Evolutionary conservation across 2,329 filamentous ascomycete species (phyloP).

Genomic region (Colletotrichum sp.): DNA sequence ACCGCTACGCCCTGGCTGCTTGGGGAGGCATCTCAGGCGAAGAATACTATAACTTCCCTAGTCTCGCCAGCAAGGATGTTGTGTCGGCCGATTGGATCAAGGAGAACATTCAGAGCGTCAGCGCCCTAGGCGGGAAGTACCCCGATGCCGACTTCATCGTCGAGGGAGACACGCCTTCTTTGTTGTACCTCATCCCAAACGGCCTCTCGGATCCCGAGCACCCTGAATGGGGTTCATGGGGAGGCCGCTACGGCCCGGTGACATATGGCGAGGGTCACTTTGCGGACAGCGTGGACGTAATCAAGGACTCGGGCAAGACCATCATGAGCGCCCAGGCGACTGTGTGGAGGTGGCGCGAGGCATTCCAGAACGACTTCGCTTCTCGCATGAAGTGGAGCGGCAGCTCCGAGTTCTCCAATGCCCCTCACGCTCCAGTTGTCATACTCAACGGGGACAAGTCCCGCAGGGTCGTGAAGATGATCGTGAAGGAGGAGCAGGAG

Average conservation of each 20-base stretch:
- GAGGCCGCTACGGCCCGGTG: constrained; percentile 38
- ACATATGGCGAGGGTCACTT: constrained; percentile 25
- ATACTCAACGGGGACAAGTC: constrained; percentile 25
- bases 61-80: constrained; percentile 47
- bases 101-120: constrained; percentile 50
- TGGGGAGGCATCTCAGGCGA: constrained; percentile 58
- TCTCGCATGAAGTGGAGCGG: constrained; percentile 22
- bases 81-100: constrained; percentile 50
- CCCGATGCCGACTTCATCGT: constrained; percentile 48
- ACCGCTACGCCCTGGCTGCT: constrained; percentile 51
- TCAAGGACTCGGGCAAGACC: constrained; percentile 35
- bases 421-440: constrained; percentile 19
- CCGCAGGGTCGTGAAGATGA: constrained; percentile 18
- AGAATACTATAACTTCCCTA: constrained; percentile 48
- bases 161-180: constrained; percentile 52
- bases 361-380: constrained; percentile 51
- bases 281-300: constrained; percentile 36
- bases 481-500: constrained; percentile 7
- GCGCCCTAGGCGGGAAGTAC: constrained; percentile 43
- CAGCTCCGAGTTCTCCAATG: background rate
- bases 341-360: constrained; percentile 58
- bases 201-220: constrained; percentile 40
- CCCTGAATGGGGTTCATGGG: constrained; percentile 47
- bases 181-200: constrained; percentile 45
- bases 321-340: constrained; percentile 48